Percentiles rank a stretch among this genome's conserved stretches.
Evolutionary conservation across 169 alveolate genomes (phyloP).

Genomic region (Theileria annulata): DNA sequence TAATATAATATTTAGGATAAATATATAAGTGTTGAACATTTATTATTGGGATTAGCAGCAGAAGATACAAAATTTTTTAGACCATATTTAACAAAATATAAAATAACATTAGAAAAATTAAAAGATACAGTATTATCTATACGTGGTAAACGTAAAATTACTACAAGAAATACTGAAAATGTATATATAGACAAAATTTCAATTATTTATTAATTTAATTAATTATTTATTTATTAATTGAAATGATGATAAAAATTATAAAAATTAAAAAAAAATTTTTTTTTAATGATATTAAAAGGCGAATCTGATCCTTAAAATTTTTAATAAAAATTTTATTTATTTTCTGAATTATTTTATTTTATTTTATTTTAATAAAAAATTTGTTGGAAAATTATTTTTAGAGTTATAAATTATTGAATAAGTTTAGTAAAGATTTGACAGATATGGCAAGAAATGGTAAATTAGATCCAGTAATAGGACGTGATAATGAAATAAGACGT

Average conservation of each 20-base stretch:
- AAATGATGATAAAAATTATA: conserved; percentile 20
- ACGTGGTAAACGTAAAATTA: conserved; percentile 84
- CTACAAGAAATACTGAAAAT: conserved; percentile 82
- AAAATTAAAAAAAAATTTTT: too few relatives aligned
- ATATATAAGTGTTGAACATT: conserved; percentile 80
- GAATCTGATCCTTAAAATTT: conserved; percentile 49
- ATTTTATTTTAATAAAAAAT: not conserved
- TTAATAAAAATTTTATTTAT: not conserved
- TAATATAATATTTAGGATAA: conserved; percentile 72
- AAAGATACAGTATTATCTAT: conserved; percentile 79
- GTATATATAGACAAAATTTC: conserved; percentile 33
- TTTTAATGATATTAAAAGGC: conserved; percentile 63
- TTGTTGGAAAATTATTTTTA: not conserved
- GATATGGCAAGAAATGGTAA: conserved; percentile 85
- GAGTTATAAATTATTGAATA: conserved; percentile 75
- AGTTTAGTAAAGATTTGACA: conserved; percentile 81
- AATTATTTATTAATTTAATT: not conserved
- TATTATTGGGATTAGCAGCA: conserved; percentile 79
- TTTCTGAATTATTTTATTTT: not conserved
- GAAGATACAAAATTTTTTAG: conserved; percentile 84
- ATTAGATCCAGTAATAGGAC: conserved; percentile 87
- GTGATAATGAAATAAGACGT: conserved; percentile 85
- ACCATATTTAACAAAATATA: conserved; percentile 77
- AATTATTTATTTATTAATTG: too few relatives aligned
- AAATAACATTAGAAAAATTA: conserved; percentile 78